phyloP scores from a whole-genome alignment of 129 eudicot genomes.

The Chrysanthemum lavandulifolium region DNA sequence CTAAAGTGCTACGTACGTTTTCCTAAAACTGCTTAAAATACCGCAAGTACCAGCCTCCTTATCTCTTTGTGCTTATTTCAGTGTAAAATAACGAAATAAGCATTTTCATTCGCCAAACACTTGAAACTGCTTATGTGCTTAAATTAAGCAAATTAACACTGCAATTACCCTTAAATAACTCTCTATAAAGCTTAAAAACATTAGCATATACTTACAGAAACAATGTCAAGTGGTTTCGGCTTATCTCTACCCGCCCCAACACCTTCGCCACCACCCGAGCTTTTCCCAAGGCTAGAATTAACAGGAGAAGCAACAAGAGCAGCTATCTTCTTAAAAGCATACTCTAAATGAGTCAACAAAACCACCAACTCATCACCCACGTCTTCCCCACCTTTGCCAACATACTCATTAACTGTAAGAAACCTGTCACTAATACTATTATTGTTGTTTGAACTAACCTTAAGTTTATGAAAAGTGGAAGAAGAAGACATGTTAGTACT shows the following conservation, averaged over 20 bases:
- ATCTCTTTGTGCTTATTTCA: too few species aligned
- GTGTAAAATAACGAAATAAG: too few species aligned
- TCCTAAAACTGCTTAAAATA: too few species aligned
- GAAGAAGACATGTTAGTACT: slow-evolving; percentile 36
- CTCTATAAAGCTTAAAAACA: neutral
- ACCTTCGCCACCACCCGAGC: slow-evolving; percentile 28
- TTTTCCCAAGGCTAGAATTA: slow-evolving; percentile 54
- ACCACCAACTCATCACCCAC: slow-evolving; percentile 82
- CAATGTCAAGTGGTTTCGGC: slow-evolving; percentile 93
- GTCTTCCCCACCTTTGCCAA: slow-evolving; percentile 67
- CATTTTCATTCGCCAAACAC: too few species aligned
- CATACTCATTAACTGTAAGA: slow-evolving; percentile 56
- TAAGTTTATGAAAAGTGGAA: slow-evolving; percentile 32
- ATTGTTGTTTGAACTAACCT: slow-evolving; percentile 38
- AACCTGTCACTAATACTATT: slow-evolving; percentile 22
- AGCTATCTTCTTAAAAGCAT: slow-evolving; percentile 88
- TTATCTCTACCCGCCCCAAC: slow-evolving; percentile 66
- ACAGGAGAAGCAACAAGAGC: slow-evolving; percentile 95
- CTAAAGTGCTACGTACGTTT: too few species aligned
- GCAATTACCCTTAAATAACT: too few species aligned
- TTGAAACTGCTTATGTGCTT: too few species aligned
- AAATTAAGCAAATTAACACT: too few species aligned
- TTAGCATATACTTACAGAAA: slow-evolving; percentile 51
- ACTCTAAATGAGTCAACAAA: slow-evolving; percentile 68
- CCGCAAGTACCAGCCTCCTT: too few species aligned